Conservation (phyloP, 192 early-diverging fungal species). For the Coemansia sp. region DNA sequence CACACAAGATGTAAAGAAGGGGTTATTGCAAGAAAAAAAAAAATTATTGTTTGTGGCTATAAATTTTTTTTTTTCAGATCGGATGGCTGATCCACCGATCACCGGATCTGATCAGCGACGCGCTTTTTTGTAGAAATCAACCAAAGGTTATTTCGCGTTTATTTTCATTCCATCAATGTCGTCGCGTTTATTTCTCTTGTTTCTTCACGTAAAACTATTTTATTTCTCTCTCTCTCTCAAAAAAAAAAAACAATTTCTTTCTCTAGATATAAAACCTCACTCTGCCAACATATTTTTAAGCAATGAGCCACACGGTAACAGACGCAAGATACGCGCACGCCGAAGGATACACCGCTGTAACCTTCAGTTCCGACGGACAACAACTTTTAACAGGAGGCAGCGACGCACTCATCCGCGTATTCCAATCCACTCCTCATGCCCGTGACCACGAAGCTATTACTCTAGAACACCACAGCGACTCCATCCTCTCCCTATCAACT, state of each 20-base stretch:
- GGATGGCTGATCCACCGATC: no score
- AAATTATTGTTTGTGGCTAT: no score
- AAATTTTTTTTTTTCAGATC: no score
- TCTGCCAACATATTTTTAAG: no score
- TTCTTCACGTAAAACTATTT: background rate
- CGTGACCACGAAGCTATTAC: conserved; percentile 49
- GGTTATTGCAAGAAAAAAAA: no score
- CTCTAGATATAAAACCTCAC: no score
- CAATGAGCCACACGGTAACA: conserved; percentile 26
- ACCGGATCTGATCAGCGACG: no score
- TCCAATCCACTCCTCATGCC: conserved; percentile 22
- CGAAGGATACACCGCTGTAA: conserved; percentile 48
- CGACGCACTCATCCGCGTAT: conserved; percentile 46
- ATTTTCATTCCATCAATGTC: no score
- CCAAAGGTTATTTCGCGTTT: no score
- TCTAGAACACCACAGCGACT: conserved; percentile 50
- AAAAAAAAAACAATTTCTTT: background rate
- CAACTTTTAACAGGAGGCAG: conserved; percentile 48
- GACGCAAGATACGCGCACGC: conserved; percentile 42
- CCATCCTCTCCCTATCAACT: conserved; percentile 27
- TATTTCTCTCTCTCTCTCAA: background rate
- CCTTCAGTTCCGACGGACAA: conserved; percentile 27
- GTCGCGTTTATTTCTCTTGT: background rate
- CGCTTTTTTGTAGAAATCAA: no score
- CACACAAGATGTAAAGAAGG: background rate